Conservation (phyloP, 176 grass and related monocot genomes). For the Dendrocalamus sinicus region DNA sequence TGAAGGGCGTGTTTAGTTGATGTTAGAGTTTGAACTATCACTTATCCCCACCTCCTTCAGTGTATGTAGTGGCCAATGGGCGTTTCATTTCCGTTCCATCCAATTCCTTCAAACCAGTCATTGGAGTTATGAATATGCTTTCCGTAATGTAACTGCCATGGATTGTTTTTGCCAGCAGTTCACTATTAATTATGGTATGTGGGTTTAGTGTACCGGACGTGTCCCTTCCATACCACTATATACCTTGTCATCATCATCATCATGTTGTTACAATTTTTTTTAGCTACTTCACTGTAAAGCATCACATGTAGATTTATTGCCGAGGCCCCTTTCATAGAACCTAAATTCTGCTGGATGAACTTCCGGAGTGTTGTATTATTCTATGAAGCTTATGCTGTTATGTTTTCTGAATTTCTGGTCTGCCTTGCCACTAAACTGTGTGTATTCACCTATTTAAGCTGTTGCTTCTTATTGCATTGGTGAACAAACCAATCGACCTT, state of each 20-base stretch:
- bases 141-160: not conserved
- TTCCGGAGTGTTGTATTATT: not conserved
- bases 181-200: not conserved
- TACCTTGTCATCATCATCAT: not conserved
- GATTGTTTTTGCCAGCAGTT: not conserved
- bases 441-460: not conserved
- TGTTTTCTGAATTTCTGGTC: not conserved
- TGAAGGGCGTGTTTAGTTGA: not conserved
- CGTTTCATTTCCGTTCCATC: not conserved
- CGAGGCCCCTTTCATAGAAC: not conserved
- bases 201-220: not conserved
- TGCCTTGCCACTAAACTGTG: not conserved
- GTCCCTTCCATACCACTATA: not conserved
- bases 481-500: slow-evolving; percentile 8
- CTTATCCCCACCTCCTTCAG: not conserved
- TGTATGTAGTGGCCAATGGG: not conserved
- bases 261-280: not conserved
- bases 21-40: not conserved
- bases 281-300: not conserved
- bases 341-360: not conserved
- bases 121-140: not conserved
- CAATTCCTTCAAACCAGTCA: not conserved
- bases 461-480: not conserved
- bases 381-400: slow-evolving; percentile 11
- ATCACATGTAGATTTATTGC: slow-evolving; percentile 7